Conservation (phyloP, 768 basidiomycete genomes). For the Suillus hirtellus region DNA sequence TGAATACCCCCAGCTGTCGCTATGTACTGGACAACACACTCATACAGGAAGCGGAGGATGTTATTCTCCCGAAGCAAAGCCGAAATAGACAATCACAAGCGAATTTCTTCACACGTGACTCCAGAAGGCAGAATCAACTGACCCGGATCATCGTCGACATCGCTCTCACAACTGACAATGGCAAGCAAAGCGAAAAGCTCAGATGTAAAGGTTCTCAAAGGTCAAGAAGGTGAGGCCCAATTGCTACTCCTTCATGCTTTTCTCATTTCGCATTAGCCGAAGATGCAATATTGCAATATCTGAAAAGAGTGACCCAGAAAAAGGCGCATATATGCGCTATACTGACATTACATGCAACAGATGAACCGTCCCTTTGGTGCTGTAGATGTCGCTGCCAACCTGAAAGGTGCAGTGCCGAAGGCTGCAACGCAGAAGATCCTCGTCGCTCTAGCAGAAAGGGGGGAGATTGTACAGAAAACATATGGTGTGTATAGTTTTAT, state of each 20-base stretch:
- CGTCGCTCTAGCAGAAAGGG: conserved; percentile 79
- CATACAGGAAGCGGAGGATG: conserved; percentile 10
- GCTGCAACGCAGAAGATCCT: conserved; percentile 84
- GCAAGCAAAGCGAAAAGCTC: conserved; percentile 51
- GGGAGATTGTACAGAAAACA: conserved; percentile 75
- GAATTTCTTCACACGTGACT: neutral
- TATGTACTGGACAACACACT: neutral
- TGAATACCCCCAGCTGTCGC: conserved; percentile 18
- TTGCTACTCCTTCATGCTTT: neutral
- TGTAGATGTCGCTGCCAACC: conserved; percentile 87
- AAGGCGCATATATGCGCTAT: conserved; percentile 14
- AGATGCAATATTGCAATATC: conserved; percentile 73
- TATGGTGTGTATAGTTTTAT: conserved; percentile 58
- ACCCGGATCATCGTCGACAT: neutral
- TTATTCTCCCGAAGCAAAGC: neutral
- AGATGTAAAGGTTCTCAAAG: conserved; percentile 67
- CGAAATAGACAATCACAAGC: conserved; percentile 1
- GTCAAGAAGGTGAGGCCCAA: conserved; percentile 58
- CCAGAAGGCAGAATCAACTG: neutral
- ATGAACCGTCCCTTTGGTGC: conserved; percentile 95
- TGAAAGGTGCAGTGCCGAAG: conserved; percentile 88
- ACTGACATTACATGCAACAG: conserved; percentile 36
- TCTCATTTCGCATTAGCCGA: conserved; percentile 50
- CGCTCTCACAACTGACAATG: conserved; percentile 20
- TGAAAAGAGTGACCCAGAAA: conserved; percentile 56